phyloP scores from a whole-genome alignment of 2,329 filamentous ascomycete species.

The Xylaria sp. region DNA sequence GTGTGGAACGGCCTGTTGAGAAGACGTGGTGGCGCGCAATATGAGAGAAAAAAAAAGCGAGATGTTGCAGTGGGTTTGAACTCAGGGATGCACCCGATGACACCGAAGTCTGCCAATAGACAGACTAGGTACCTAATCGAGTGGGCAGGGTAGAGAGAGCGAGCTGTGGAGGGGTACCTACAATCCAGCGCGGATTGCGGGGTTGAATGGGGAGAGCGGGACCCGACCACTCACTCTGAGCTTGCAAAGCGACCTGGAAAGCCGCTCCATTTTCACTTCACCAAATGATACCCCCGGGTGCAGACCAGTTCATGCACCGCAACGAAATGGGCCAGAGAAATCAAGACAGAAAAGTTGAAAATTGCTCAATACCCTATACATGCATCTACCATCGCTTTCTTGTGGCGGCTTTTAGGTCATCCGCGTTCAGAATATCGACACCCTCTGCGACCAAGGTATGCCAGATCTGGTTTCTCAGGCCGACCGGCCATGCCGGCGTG shows the following conservation, averaged over 20 bases:
- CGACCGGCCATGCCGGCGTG: conserved; percentile 61
- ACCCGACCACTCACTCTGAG: too few relatives aligned
- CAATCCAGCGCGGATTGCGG: not conserved
- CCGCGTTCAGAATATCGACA: conserved; percentile 66
- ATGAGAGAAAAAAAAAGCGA: not conserved
- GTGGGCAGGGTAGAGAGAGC: too few relatives aligned
- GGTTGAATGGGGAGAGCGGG: not conserved
- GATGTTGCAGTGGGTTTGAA: not conserved
- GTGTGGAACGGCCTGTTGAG: not conserved
- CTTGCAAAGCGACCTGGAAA: not conserved
- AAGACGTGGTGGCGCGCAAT: not conserved
- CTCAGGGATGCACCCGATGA: too few relatives aligned
- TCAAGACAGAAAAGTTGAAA: not conserved
- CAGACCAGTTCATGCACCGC: not conserved
- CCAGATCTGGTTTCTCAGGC: conserved; percentile 62
- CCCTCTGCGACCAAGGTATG: conserved; percentile 59
- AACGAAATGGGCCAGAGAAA: not conserved
- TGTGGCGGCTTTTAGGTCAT: conserved; percentile 59
- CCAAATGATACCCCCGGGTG: not conserved
- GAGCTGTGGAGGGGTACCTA: conserved; percentile 11
- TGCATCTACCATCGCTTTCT: conserved; percentile 46
- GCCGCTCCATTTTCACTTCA: too few relatives aligned
- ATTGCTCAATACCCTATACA: conserved; percentile 2
- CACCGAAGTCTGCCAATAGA: too few relatives aligned
- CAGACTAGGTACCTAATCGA: too few relatives aligned